Evolutionary conservation across 2,329 filamentous ascomycete genomes (phyloP), one percentile per base, ranked within the genome.

Genomic region (Nemania serpens): DNA sequence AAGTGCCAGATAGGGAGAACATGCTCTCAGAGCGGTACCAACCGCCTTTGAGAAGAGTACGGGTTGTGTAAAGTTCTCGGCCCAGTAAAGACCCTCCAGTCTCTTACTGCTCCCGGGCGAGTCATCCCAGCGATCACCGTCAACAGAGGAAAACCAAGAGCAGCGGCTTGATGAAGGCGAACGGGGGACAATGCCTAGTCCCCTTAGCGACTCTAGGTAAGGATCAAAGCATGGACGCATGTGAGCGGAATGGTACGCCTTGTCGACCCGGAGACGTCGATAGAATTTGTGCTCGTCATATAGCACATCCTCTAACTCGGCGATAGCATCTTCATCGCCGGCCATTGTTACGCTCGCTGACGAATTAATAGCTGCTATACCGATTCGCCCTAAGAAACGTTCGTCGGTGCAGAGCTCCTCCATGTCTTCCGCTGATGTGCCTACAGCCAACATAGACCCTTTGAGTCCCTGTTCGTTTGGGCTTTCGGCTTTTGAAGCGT

Each of bases 401-500:
- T 29, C 13, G 12, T 29, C 20, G 5, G 11, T 12, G 22, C 55
- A 61, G 1, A 71, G 49, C 2, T 68, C 66, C 3, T 25, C 17
- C 0, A 54, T 58, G 42, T 71, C 69, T 10, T 68, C 61, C 2
- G 67, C 57, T 0, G 68, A 66, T 2, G 76, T 72, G 0, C 75
- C 77, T 0, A 76, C 75, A 0, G 78, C 79, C 55, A 81, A 66
- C 82, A 85, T 84, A 2, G 71, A 74, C 1, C 81, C 51, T n/a
- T 29, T 41, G 9, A 43, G 11, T 3, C 5, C 18, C 4, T 9
- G 43, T 5, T 10, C 18, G 11, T 7, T 20, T 5, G 34, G 34
- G 12, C 2, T 57, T 25, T 5, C n/a, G 6, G 33, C 29, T 4
- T 20, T 17, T 20, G 13, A 5, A 17, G 13, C 6, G 33, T 48